Base-by-base conservation (phyloP, 148 eudicot species). In the Polygonum aviculare region DNA sequence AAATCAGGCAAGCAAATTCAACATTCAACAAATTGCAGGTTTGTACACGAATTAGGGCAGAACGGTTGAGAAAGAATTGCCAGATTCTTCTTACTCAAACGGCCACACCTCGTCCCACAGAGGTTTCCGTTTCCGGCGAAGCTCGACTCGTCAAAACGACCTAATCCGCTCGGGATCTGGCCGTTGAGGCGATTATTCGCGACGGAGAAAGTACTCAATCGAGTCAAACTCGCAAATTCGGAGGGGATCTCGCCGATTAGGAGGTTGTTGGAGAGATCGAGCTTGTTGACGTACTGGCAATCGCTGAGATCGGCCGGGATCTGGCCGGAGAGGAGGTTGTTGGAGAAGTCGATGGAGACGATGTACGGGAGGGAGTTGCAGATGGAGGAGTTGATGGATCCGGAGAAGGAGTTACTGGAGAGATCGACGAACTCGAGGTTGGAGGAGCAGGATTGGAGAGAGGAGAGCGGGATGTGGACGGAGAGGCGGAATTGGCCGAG, bases 301-400 rank as follows among this genome's bases (percentile, higher is more conserved):
- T 9, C 75, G 50, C 75, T 48, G 35, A 72, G 40, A 41, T 72
- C 26, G 14, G 54, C 52, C 75, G 75, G 75, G 54, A 94, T 87
- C n/a, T 77, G 1, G 14, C 97, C 98, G 12, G 91, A 62, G 2
- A 92, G 69, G 14, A 75, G 74, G 77, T 94, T 94, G 16, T 59
- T 52, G 5, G 97, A 87, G 83, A 94, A 83, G 84, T 90, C 92
- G 41, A 92, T 79, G 18, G 83, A 72, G 2, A 87, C 90, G 79
- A 89, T 82, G 81, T 78, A 92, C 26, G 97, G 93, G 63, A 94
- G 51, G 93, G 96, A 94, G 16, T 54, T 39, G 62, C 98, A 94
- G 18, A 94, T 81, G 21, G 80, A 65, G 0, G 73, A 1, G 72
- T 97, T 97, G 33, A 94, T 85, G 9, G 87, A 21, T 22, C 98